Evolutionary conservation across 1,284 basidiomycete species (phyloP).

Genomic region (Rhodotorula mucilaginosa): DNA sequence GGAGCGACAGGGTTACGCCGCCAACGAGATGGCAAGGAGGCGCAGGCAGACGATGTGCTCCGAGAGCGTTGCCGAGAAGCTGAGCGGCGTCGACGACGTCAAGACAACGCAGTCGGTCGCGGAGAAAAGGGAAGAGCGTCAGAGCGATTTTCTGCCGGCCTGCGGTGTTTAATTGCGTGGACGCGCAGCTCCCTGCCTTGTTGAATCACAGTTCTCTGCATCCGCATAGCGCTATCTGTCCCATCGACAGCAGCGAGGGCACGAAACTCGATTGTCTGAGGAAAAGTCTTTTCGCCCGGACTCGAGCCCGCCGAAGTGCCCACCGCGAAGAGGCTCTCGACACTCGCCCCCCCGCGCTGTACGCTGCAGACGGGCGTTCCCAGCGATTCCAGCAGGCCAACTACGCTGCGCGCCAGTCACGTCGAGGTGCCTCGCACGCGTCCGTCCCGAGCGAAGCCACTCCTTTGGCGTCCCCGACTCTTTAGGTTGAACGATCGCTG

Average conservation of each 20-base stretch:
- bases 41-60: not conserved
- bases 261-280: not conserved
- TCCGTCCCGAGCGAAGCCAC: not conserved
- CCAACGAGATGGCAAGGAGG: no score
- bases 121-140: not conserved
- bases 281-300: not conserved
- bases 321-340: no score
- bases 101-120: not conserved
- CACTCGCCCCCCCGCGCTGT: not conserved
- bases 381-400: not conserved
- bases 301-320: not conserved
- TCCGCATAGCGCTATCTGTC: not conserved
- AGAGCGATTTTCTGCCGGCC: not conserved
- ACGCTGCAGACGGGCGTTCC: not conserved
- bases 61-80: no score
- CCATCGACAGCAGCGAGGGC: not conserved
- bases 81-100: not conserved
- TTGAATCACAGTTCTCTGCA: no score
- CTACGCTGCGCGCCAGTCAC: not conserved
- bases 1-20: no score
- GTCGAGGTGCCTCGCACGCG: not conserved
- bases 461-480: no score
- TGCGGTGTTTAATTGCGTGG: no score
- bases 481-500: conserved; percentile 8
- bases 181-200: no score